Evolutionary conservation across 2,329 filamentous ascomycete species (phyloP), one percentile per base, ranked within the genome.

Genomic region (Aspergillus sp.): DNA sequence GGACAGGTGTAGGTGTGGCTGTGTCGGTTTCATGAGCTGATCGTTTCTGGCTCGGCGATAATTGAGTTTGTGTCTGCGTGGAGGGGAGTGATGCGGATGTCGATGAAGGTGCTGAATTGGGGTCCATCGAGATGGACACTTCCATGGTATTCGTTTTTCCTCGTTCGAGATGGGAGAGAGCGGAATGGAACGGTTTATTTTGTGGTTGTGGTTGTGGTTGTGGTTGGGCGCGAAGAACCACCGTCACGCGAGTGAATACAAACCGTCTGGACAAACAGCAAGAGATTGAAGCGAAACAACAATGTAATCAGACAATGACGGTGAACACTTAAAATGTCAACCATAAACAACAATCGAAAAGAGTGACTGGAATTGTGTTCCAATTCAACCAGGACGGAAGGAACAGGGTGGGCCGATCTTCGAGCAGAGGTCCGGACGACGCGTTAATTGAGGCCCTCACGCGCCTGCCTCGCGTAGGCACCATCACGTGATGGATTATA

Each of bases 401-500:
- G 22, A n/a, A 15, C 46, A 11, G 46, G 13, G 45, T 55, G 53
- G 53, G 53, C 53, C 53, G 45, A 50, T 44, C 45, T 39, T 44
- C 19, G 37, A 41, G 34, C n/a, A 40, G 37, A 34, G 34, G 24
- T 11, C 11, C 34, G 22, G 53, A 49, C 53, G 53, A 49, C 53
- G 53, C 53, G 53, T 55, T 55, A 54, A 50, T 41, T 51, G 41
- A 40, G 37, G 34, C 8, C 19, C 24, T 17, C 22, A 40, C 53
- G 53, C 34, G 51, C 19, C 40, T 24, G 37, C 27, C 24, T 50
- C 53, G 53, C 37, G 45, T 44, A 33, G 17, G 15, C 11, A 24
- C 20, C 13, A 34, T n/a, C 53, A 55, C 53, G 53, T 55, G 53
- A 50, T 19, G 3, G 11, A 8, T 42, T 49, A 48, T 24, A n/a